These are phyloP conservation scores for Gracilaria gracilis DNA, from an alignment of 23 red algal species.

Conservation along the genomic window DNA sequence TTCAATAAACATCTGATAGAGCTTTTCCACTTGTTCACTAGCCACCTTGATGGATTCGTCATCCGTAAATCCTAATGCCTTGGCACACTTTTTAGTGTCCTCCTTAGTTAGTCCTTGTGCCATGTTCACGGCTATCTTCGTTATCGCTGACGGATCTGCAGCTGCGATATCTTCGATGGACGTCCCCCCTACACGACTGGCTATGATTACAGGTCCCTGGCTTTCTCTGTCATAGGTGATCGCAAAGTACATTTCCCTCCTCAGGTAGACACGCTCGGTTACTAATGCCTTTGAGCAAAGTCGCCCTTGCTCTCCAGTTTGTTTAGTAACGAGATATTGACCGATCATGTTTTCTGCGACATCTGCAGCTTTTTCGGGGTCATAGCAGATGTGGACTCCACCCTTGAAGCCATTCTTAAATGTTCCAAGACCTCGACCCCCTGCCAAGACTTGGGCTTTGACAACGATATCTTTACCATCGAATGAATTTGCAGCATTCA, in stretches of 20 bases:
- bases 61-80: constrained; percentile 70
- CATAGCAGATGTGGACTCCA: constrained; percentile 94
- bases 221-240: constrained; percentile 93
- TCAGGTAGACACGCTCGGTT: constrained; percentile 83
- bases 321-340: constrained; percentile 92
- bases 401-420: constrained; percentile 95
- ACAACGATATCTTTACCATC: constrained; percentile 81
- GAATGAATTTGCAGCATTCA: constrained; percentile 52
- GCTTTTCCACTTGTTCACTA: constrained; percentile 70
- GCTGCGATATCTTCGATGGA: constrained; percentile 98
- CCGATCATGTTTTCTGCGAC: constrained; percentile 94
- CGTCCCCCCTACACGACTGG: constrained; percentile 80
- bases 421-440: constrained; percentile 89
- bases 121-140: constrained; percentile 83
- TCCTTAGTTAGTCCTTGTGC: constrained; percentile 66
- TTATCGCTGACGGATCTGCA: constrained; percentile 83
- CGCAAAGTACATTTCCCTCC: constrained; percentile 98
- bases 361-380: constrained; percentile 74
- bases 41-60: constrained; percentile 34
- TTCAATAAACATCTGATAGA: constrained; percentile 92
- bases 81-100: constrained; percentile 54
- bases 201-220: constrained; percentile 92
- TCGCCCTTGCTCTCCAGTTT: constrained; percentile 87
- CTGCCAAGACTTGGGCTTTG: constrained; percentile 98
- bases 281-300: constrained; percentile 84